Evolutionary conservation across 148 eudicot species (phyloP), one percentile per base, ranked within the genome.

Genomic region (Hydrangea macrophylla): DNA sequence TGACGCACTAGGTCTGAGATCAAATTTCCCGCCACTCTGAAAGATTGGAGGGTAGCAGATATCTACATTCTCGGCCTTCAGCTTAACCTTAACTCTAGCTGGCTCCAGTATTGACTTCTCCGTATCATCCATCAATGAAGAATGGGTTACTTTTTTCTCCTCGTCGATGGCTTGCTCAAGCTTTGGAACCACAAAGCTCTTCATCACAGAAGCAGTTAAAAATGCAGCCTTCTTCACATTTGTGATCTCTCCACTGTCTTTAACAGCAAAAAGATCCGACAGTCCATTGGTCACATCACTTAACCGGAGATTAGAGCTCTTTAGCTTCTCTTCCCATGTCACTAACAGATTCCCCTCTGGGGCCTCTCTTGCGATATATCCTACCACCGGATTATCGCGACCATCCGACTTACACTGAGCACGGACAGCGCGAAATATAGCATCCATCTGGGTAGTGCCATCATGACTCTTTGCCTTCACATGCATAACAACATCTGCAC

Each of bases 21-120:
- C 97, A 72, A 90, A 94, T 53, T 75, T 79, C 5, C 97, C 98
- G 59, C 97, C 98, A 75, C 97, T 94, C 74, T 94, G 98, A 67
- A 94, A 85, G 58, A 94, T 86, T 0, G 98, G 98, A 71, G 97
- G 98, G 64, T 94, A 94, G 65, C 97, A 90, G 25, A 94, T 94
- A 71, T 94, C 98, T 10, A 94, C 92, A 69, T 88, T 86, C 25
- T 86, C 89, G 9, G 96, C 85, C 78, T 82, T 90, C 67, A 94
- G 68, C 73, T 94, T 90, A 54, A 85, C 90, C 68, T 87, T 87
- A 24, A 87, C 68, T 65, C 67, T 85, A 3, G 71, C 55, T 20
- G 96, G 98, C 50, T 90, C 92, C 31, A 81, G 60, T 55, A 90
- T 72, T 2, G 79, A 83, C 72, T 88, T 90, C 78, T 94, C 97